phyloP scores from a whole-genome alignment of 441 rosid genomes.

The Adansonia gregorii region DNA sequence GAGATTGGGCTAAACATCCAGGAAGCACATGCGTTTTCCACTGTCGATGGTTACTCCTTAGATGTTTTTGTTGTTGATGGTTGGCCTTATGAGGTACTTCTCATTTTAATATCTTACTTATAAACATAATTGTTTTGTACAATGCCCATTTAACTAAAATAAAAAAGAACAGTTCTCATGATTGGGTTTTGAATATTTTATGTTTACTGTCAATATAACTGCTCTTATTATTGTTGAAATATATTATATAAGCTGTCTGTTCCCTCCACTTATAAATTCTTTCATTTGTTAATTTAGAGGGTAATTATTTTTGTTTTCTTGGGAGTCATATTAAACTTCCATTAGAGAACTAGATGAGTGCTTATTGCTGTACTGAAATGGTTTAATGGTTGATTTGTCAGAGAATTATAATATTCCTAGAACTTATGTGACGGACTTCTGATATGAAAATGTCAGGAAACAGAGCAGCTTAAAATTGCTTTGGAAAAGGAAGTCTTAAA shows the following conservation, averaged over 20 bases:
- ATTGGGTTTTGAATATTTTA: background rate
- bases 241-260: background rate
- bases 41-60: conserved; percentile 66
- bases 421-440: conserved; percentile 30
- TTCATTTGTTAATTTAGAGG: background rate
- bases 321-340: background rate
- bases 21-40: conserved; percentile 80
- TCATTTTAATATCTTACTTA: background rate
- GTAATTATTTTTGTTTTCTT: background rate
- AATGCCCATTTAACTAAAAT: background rate
- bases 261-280: background rate
- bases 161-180: background rate
- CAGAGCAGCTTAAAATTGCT: conserved; percentile 52
- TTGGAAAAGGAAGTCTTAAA: conserved; percentile 66
- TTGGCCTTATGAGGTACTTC: conserved; percentile 71
- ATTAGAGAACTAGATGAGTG: background rate
- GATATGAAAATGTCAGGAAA: conserved; percentile 50
- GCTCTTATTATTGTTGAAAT: background rate
- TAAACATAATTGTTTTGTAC: background rate
- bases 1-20: conserved; percentile 75
- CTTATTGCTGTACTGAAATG: conserved; percentile 2
- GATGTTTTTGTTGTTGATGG: conserved; percentile 85
- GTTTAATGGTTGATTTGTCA: background rate
- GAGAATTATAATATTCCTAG: background rate
- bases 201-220: background rate